A percentile compares a stretch with the other conserved stretches of the same genome.
phyloP scores from a whole-genome alignment of 306 rosid species.

The Rosa multiflora region DNA sequence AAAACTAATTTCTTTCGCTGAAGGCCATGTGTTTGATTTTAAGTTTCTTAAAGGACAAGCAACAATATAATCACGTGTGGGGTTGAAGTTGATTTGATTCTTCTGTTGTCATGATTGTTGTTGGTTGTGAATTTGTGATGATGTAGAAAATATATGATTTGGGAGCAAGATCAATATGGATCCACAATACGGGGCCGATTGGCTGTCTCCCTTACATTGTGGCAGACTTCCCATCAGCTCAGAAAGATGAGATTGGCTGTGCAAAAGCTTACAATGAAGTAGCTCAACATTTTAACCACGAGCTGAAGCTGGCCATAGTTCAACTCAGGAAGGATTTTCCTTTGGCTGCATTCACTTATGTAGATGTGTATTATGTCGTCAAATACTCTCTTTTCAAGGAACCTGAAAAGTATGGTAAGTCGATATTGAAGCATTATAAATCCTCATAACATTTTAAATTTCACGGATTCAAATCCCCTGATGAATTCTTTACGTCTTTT shows the following conservation, averaged over 20 bases:
- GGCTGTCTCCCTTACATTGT: constrained; percentile 44
- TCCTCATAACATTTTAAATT: neutral
- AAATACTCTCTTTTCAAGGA: constrained; percentile 33
- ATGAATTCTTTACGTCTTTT: neutral
- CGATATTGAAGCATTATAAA: neutral
- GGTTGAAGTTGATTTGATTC: neutral
- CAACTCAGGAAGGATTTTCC: constrained; percentile 47
- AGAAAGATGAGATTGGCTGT: constrained; percentile 47
- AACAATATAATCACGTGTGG: neutral
- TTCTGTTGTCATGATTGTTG: neutral
- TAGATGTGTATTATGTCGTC: constrained; percentile 39
- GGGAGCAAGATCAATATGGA: constrained; percentile 59
- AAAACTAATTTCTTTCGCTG: neutral
- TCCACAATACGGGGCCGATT: constrained; percentile 66
- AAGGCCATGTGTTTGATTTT: neutral
- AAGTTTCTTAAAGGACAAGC: constrained; percentile 3
- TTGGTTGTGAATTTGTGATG: too few species aligned
- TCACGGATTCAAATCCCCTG: neutral
- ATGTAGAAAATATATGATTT: constrained; percentile 39
- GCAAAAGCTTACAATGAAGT: constrained; percentile 50
- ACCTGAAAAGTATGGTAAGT: constrained; percentile 46
- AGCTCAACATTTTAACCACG: constrained; percentile 41
- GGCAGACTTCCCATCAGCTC: constrained; percentile 2
- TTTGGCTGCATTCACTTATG: constrained; percentile 46
- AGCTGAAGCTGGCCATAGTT: constrained; percentile 40